Conservation (phyloP, 192 early-diverging fungal genomes). For the Obelidium mucronatum region DNA sequence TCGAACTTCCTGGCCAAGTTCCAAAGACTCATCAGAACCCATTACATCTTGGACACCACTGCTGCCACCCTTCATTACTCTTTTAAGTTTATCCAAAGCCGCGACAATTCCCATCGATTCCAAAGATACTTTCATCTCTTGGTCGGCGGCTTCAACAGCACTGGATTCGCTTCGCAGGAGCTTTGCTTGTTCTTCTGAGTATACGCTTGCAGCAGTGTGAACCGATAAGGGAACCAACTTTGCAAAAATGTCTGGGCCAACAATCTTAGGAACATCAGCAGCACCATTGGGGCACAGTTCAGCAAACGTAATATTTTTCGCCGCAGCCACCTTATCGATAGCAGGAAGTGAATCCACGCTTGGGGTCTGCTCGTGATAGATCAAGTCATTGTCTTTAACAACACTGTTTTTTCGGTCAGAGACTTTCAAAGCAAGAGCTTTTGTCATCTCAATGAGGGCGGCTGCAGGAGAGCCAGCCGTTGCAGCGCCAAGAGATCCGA, state of each 20-base stretch:
- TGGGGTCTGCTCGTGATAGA: conserved; percentile 91
- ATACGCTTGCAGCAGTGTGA: conserved; percentile 90
- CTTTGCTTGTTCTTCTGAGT: conserved; percentile 97
- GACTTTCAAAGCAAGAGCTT: conserved; percentile 67
- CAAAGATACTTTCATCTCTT: conserved; percentile 81
- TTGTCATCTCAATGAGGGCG: conserved; percentile 77
- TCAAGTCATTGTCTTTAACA: conserved; percentile 92
- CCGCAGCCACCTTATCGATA: conserved; percentile 86
- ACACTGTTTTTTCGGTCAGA: conserved; percentile 74
- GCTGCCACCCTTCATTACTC: conserved; percentile 48
- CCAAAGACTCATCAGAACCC: conserved; percentile 41
- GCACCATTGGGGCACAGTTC: conserved; percentile 70
- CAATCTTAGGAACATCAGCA: conserved; percentile 82
- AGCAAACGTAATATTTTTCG: conserved; percentile 78
- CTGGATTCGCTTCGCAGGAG: conserved; percentile 83
- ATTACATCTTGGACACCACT: conserved; percentile 19
- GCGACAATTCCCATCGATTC: conserved; percentile 87
- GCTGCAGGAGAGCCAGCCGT: conserved; percentile 50
- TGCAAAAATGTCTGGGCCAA: conserved; percentile 90
- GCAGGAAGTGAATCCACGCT: conserved; percentile 77
- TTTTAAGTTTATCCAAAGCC: conserved; percentile 80
- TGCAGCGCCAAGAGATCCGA: conserved; percentile 22
- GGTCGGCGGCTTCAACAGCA: conserved; percentile 80
- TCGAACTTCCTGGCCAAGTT: conserved; percentile 60
- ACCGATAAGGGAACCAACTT: conserved; percentile 91